Base-by-base conservation (phyloP, 140 eudicot species). In the Flaveria floridana region DNA sequence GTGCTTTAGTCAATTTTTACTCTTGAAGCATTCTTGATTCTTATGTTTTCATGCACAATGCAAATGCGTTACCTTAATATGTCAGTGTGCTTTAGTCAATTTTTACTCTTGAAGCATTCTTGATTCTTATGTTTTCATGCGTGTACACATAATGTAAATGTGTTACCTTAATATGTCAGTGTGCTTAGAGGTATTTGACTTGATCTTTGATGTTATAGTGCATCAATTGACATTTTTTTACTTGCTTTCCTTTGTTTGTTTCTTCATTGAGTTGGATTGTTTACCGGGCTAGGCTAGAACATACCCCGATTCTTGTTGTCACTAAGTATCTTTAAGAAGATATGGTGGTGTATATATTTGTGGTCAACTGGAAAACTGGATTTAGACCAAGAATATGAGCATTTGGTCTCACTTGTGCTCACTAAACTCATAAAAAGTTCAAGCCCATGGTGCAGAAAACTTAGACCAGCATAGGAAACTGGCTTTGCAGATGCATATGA, bases 301-400 rank as follows among this genome's bases (percentile, higher is more conserved):
- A 3, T 20, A 3, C 14, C 5, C 34, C 34, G 7, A 57, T 57
- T 57, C 7, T 20, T 57, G 64, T 57, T 8, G 64, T 20, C 64
- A 5, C 34, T 19, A n/a, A n/a, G 58, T n/a, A n/a, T 15, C 6
- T 23, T 19, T n/a, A 12, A 23, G 21, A 26, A 7, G 70, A 65
- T 65, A 16, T 16, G 26, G 25, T 65, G 18, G 14, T 65, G 50
- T n/a, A 39, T 37, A 9, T 65, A 7, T 8, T 65, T 65, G 26
- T 37, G 70, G 51, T 65, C 7, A 37, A 65, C 2, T n/a, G 44
- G 65, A 11, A 16, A 42, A 13, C 13, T 20, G 41, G 67, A 56
- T 72, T 39, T 37, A 20, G 50, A 39, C 55, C 28, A 10, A 50
- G 76, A 30, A 30, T 69, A 13, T 56, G 68, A 19, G 55, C 55